phyloP scores from a whole-genome alignment of 2,329 filamentous ascomycete species.

The Fusarium sororula region DNA sequence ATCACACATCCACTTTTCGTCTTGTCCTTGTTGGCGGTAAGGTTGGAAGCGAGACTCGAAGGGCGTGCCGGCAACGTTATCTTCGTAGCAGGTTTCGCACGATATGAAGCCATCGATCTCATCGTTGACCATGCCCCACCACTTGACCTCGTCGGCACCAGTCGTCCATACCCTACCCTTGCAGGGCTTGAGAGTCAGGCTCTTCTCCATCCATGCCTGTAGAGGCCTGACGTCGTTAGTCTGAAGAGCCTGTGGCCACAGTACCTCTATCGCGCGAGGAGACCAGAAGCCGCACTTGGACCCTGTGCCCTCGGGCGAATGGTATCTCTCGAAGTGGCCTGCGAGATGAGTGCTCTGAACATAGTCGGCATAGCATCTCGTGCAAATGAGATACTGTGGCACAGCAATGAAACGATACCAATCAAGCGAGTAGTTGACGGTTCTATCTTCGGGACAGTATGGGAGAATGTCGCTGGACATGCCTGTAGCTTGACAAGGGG shows the following conservation, averaged over 20 bases:
- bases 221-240: constrained; percentile 39
- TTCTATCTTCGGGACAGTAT: constrained; percentile 43
- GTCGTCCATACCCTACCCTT: constrained; percentile 36
- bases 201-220: constrained; percentile 43
- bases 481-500: constrained; percentile 34
- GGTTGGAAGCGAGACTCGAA: constrained; percentile 47
- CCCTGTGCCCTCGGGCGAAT: constrained; percentile 40
- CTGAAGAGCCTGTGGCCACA: constrained; percentile 47
- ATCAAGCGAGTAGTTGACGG: constrained; percentile 42
- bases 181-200: constrained; percentile 43
- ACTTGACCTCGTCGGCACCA: constrained; percentile 43
- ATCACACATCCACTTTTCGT: constrained; percentile 48
- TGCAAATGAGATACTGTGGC: constrained; percentile 51
- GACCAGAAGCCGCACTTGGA: constrained; percentile 46
- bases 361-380: constrained; percentile 52
- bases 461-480: constrained; percentile 34
- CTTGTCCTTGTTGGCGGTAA: constrained; percentile 34
- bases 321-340: constrained; percentile 41
- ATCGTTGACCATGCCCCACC: constrained; percentile 43
- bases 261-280: constrained; percentile 45
- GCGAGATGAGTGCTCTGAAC: constrained; percentile 46
- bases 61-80: constrained; percentile 40
- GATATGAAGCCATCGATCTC: constrained; percentile 47
- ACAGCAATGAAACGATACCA: constrained; percentile 45
- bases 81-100: constrained; percentile 52